phyloP scores from a whole-genome alignment of 208 protist genomes.

The Wallacemonas collosoma region DNA sequence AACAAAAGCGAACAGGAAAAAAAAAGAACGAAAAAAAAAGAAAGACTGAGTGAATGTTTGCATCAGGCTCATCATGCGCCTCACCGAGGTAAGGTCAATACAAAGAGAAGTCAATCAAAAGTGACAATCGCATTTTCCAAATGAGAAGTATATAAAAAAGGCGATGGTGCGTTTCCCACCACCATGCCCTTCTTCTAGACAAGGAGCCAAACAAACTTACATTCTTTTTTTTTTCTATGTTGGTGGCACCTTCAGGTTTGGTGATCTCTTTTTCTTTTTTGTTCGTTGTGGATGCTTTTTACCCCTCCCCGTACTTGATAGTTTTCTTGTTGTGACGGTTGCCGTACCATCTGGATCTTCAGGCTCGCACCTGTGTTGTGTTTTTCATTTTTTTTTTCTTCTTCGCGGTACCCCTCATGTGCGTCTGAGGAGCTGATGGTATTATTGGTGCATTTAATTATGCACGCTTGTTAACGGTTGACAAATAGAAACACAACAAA shows the following conservation, averaged over 20 bases:
- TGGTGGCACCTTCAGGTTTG: constrained; percentile 5
- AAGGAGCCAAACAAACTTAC: too few species aligned
- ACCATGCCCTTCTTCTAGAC: too few species aligned
- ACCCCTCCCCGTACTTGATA: background rate
- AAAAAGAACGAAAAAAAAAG: too few species aligned
- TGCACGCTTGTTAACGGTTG: constrained; percentile 4
- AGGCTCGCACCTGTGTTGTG: too few species aligned
- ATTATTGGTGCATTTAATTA: background rate
- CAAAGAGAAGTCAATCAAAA: too few species aligned
- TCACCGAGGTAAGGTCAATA: too few species aligned
- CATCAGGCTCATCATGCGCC: too few species aligned
- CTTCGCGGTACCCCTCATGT: background rate
- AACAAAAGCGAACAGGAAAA: too few species aligned
- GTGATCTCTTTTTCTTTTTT: background rate
- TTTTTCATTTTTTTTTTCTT: background rate
- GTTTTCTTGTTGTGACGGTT: constrained; percentile 14
- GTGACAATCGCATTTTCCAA: too few species aligned
- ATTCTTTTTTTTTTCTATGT: constrained; percentile 7
- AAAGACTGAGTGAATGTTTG: too few species aligned
- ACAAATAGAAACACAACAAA: constrained; percentile 14
- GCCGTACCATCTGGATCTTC: constrained; percentile 2
- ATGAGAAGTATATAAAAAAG: too few species aligned
- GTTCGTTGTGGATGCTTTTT: constrained; percentile 12
- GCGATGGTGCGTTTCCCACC: too few species aligned
- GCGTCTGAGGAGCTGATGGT: background rate